Evolutionary conservation across 345 rosid genomes (phyloP), one percentile per base, ranked within the genome.

Genomic region (Trapa incisa): DNA sequence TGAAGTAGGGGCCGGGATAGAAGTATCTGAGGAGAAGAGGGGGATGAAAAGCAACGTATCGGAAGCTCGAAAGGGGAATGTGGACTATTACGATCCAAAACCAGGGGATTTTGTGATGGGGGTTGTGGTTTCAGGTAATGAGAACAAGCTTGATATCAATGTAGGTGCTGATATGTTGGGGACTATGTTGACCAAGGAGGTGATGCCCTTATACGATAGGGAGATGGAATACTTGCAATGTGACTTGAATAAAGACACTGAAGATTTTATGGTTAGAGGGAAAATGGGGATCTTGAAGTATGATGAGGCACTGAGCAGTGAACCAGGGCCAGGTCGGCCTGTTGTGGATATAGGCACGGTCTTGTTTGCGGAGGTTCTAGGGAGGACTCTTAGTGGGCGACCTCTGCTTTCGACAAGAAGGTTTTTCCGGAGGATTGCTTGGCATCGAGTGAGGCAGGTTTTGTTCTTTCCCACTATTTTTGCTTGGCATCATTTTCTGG

Each of bases 371-470:
- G 89, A 90, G 84, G 94, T 93, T 67, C 89, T 90, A 67, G 98
- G 97, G 42, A 85, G 92, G 79, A 90, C 98, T 1, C 80, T 93
- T 35, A 88, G 97, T 61, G 98, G 98, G 15, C 76, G 96, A 36
- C 97, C 96, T 11, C 68, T 93, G 88, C 90, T 93, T 72, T 93
- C 98, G 14, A 82, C 86, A 1, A 82, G 98, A 75, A 75, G 89
- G 7, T 66, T 85, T 3, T 86, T 90, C 45, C 77, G 91, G 65
- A 80, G 81, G 73, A 75, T 85, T 53, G 86, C 98, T 65, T 93
- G 98, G 97, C 90, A 85, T 58, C 96, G 97, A 80, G 87, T 85
- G 89, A 93, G 97, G 98, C 98, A 89, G 97, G 97, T 93, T 84
- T 85, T 85, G 78, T 74, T 41, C 67, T 58, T 58, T 58, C 11